A percentile compares a stretch with the other conserved stretches of the same genome.
phyloP scores from a whole-genome alignment of 2,329 filamentous ascomycete species.

The Cadophora malorum region DNA sequence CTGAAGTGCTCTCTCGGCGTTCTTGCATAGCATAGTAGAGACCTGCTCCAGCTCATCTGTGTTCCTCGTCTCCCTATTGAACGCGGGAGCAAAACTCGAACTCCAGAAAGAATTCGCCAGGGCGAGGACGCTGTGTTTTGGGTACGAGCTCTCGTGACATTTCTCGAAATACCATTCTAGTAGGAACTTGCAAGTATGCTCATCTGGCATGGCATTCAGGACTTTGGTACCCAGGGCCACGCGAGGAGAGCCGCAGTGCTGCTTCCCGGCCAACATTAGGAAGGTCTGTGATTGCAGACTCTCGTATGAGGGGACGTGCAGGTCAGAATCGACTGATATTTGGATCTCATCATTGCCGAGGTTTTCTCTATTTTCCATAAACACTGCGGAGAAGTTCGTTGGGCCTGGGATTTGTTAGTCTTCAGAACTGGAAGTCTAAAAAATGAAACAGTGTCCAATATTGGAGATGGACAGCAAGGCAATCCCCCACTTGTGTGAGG shows the following conservation, averaged over 20 bases:
- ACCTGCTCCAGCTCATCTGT: slow-evolving; percentile 38
- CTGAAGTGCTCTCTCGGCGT: slow-evolving; percentile 39
- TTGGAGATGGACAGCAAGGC: neutral
- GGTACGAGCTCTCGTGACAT: slow-evolving; percentile 30
- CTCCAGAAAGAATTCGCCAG: slow-evolving; percentile 38
- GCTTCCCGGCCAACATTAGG: slow-evolving; percentile 39
- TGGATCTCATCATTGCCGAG: slow-evolving; percentile 38
- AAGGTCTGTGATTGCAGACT: slow-evolving; percentile 41
- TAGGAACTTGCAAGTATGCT: slow-evolving; percentile 40
- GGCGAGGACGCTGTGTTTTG: slow-evolving; percentile 29
- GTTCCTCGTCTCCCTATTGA: slow-evolving; percentile 34
- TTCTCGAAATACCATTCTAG: slow-evolving; percentile 38
- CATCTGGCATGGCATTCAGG: slow-evolving; percentile 39
- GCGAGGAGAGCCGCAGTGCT: slow-evolving; percentile 35
- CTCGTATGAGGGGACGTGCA: slow-evolving; percentile 32
- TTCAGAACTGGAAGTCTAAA: neutral
- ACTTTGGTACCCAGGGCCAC: slow-evolving; percentile 40
- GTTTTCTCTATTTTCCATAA: slow-evolving; percentile 41
- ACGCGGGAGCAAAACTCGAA: slow-evolving; percentile 28
- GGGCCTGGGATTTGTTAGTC: slow-evolving; percentile 35
- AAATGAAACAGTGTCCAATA: neutral
- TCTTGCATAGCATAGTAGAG: slow-evolving; percentile 41
- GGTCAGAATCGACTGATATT: slow-evolving; percentile 39
- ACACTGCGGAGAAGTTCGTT: slow-evolving; percentile 45
- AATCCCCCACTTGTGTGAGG: neutral